Base-by-base conservation (phyloP, 768 basidiomycete genomes). In the Fomitopsis pulvina region DNA sequence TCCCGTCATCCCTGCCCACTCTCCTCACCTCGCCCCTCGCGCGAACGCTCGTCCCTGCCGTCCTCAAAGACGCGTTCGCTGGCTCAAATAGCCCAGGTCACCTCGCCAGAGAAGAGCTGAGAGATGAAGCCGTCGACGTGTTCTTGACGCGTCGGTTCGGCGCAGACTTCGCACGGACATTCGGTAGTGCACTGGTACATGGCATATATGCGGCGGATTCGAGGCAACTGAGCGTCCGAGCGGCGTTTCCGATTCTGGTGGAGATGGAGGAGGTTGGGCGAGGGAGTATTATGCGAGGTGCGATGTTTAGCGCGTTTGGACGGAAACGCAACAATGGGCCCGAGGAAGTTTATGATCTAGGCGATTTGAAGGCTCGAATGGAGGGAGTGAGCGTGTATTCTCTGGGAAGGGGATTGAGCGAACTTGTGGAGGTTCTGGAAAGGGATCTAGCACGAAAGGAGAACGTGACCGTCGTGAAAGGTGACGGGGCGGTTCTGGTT, bases 171-270 rank as follows among this genome's bases (percentile, higher is more conserved):
- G 91, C 94, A 1, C 76, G 81, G 14, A 75, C 77, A 2, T 75
- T 97, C 48, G 87, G 37, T 61, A 90, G 76, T 28, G 85, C 94
- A 0, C 70, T 96, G 51, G 80, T 92, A 1, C 94, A 96, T 60
- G 95, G 95, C 0, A 87, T 98, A 48, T 97, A 97, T 62, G 92
- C 92, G 1, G 80, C 91, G 0, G 92, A 95, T 59, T 79, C 92
- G 2, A 70, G 87, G 2, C 59, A 70, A 34, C 67, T 98, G 16
- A 90, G 88, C 51, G 71, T 92, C 2, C 78, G 84, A 2, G 76
- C 91, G 2, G 79, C 90, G 1, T 91, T 96, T 60, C 85, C 89
- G 0, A 68, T 71, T 2, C 56, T 96, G 47, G 87, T 81, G 77
- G 76, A 83, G 0, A 74, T 82, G 0, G 90, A 86, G 60, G 74